A percentile compares a stretch with the other conserved stretches of the same genome.
phyloP scores from a whole-genome alignment of 345 rosid genomes.

The Salix suchowensis region DNA sequence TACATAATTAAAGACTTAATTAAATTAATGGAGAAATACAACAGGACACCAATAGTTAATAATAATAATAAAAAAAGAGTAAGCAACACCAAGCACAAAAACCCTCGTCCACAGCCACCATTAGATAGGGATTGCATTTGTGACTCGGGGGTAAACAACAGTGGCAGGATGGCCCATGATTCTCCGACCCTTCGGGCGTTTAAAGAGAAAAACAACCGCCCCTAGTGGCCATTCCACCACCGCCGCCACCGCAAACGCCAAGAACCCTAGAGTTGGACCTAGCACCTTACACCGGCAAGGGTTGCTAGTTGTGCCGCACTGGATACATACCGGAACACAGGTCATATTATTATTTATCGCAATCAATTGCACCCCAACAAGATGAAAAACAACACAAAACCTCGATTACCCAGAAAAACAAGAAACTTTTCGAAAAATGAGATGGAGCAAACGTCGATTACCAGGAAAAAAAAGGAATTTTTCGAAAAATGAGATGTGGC shows the following conservation, averaged over 20 bases:
- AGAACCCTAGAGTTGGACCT: conserved; percentile 72
- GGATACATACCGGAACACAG: conserved; percentile 61
- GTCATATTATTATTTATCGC: background rate
- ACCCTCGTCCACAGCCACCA: background rate
- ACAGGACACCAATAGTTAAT: too few species aligned
- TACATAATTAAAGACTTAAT: too few species aligned
- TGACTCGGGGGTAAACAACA: conserved; percentile 62
- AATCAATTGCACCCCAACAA: background rate
- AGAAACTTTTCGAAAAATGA: too few species aligned
- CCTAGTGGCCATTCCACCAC: conserved; percentile 88
- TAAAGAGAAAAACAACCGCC: conserved; percentile 69
- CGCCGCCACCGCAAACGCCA: conserved; percentile 67
- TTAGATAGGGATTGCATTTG: conserved; percentile 60
- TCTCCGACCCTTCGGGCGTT: conserved; percentile 62
- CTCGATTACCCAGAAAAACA: background rate
- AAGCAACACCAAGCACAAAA: too few species aligned
- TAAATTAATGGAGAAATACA: too few species aligned
- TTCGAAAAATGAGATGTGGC: too few species aligned
- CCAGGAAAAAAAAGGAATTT: too few species aligned
- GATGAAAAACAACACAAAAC: background rate
- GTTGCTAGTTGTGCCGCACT: conserved; percentile 65
- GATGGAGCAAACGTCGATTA: too few species aligned
- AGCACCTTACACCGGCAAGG: conserved; percentile 87
- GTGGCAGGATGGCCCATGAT: conserved; percentile 85
- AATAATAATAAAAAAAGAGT: too few species aligned